Evolutionary conservation across 345 rosid species (phyloP).

Genomic region (Salix udensis): DNA sequence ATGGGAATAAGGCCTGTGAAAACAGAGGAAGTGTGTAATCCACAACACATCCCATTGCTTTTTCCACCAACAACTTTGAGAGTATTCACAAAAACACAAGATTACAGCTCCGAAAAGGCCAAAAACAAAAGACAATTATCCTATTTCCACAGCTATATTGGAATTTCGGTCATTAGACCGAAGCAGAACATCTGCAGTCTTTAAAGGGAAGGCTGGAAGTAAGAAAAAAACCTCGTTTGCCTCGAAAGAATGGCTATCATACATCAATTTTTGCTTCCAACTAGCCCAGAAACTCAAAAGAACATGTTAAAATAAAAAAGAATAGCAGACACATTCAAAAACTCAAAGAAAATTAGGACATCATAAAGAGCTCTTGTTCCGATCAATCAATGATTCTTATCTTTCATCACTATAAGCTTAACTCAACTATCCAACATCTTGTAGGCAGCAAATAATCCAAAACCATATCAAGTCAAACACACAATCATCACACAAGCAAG

Average conservation of each 20-base stretch:
- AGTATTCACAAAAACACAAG: not conserved
- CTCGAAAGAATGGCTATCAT: not conserved
- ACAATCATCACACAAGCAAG: not conserved
- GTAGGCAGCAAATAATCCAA: not conserved
- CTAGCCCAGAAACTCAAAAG: slow-evolving; percentile 2
- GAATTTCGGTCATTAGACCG: not conserved
- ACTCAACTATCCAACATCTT: not conserved
- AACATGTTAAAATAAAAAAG: not conserved
- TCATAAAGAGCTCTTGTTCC: not conserved
- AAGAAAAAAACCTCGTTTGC: not conserved
- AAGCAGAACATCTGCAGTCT: not conserved
- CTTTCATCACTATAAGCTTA: not conserved
- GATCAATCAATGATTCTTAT: not conserved
- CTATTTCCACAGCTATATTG: not conserved
- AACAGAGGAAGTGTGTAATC: not conserved
- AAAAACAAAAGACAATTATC: not conserved
- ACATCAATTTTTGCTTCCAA: not conserved
- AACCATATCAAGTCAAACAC: not conserved
- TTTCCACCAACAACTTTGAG: not conserved
- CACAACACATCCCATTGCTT: not conserved
- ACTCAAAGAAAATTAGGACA: not conserved
- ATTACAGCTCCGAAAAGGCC: not conserved
- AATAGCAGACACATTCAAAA: not conserved
- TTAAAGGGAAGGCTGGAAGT: not conserved
- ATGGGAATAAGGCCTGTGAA: not conserved